Evolutionary conservation across 2,329 filamentous ascomycete genomes (phyloP), one percentile per base, ranked within the genome.

Genomic region (Thermomyces lanuginosus): DNA sequence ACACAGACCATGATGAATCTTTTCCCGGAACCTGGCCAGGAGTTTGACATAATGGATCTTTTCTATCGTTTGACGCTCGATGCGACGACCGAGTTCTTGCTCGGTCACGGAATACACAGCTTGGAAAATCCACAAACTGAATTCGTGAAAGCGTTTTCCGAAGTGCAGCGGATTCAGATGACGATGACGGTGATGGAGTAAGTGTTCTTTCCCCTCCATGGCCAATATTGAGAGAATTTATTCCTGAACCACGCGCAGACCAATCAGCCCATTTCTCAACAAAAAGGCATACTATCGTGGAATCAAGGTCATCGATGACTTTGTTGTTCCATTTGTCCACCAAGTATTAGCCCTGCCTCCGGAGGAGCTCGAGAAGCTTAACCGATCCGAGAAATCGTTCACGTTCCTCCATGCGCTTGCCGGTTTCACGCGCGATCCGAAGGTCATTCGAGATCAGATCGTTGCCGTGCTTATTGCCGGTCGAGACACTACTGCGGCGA

Each of bases 321-420:
- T 84, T 39, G 68, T 84, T 32, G 65, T 72, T 43, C 61, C 63
- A 9, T 86, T 75, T 51, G 79, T 91, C 43, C 74, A 82, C 27
- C 58, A 64, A n/a, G 66, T 76, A 0, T 64, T 86, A 5, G 57
- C 58, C 3, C 61, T 86, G 11, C 66, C 64, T 3, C 65, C 66
- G 0, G 65, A 69, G n/a, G 76, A 89, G 46, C 64, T 84, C 3
- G 67, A 69, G 18, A 61, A 68, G 35, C 11, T 13, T 8, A 12
- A n/a, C 16, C 15, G 21, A n/a, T 28, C 27, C 8, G 22, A 21
- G n/a, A 30, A 28, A 13, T 31, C 29, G 6, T 84, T 82, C 55
- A 84, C 75, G 3, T 86, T 89, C 53, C 63, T 89, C 16, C 76
- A 89, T 51, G 75, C 76, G 16, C 63, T 86, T 8, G 78, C 78